These are phyloP conservation scores for Pyrenopolyporus hunteri DNA, from an alignment of 495 filamentous ascomycete genomes.

Conservation along the genomic window DNA sequence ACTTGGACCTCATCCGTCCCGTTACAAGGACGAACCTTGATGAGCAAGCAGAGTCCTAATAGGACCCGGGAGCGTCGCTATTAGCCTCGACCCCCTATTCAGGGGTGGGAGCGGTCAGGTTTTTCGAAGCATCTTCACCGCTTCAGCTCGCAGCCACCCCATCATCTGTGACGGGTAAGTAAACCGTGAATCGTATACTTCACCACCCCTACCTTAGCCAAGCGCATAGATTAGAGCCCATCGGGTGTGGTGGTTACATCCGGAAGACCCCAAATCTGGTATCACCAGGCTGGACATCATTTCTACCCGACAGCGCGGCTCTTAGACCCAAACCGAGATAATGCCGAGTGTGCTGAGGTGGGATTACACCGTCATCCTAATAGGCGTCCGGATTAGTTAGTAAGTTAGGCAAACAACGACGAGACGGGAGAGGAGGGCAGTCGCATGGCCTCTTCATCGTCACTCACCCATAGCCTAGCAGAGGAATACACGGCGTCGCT, in stretches of 20 bases:
- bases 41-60: conserved; percentile 1
- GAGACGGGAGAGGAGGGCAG: background rate
- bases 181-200: background rate
- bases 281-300: conserved; percentile 61
- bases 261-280: conserved; percentile 95
- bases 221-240: background rate
- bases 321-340: conserved; percentile 83
- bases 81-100: conserved; percentile 1
- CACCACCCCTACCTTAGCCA: background rate
- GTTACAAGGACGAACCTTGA: conserved; percentile 20
- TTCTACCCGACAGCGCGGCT: conserved; percentile 74
- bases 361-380: conserved; percentile 88
- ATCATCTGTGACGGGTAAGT: background rate
- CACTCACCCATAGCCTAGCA: conserved; percentile 83
- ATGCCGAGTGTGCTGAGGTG: conserved; percentile 81
- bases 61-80: background rate
- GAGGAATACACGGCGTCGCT: conserved; percentile 86
- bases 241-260: conserved; percentile 67
- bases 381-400: conserved; percentile 39
- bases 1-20: conserved; percentile 1
- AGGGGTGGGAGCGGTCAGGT: conserved; percentile 26
- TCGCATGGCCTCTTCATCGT: background rate
- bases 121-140: conserved; percentile 8
- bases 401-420: background rate
- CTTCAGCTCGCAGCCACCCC: background rate